Percentiles rank a stretch among this genome's conserved stretches.
phyloP scores from a whole-genome alignment of 352 stramenopile species.

The Phytopythium vexans region DNA sequence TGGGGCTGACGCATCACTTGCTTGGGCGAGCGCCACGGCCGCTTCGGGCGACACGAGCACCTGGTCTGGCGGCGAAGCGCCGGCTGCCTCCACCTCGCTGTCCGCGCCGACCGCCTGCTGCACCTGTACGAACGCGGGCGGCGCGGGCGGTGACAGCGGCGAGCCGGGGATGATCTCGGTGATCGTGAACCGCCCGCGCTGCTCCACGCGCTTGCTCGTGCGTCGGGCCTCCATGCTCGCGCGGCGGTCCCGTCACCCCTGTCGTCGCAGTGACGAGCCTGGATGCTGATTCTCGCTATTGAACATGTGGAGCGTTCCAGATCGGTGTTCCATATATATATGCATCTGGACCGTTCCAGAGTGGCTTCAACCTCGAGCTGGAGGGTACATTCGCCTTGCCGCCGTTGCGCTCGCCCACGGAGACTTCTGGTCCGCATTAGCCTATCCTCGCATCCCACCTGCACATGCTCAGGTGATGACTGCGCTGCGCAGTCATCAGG shows the following conservation, averaged over 20 bases:
- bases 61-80: no score
- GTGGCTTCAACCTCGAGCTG: no score
- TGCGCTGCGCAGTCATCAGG: neutral
- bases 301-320: no score
- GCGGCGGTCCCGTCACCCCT: neutral
- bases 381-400: no score
- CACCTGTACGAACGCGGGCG: conserved; percentile 17
- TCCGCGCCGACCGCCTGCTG: conserved; percentile 13
- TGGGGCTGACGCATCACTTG: no score
- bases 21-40: no score
- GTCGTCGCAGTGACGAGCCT: neutral
- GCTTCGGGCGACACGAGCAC: no score
- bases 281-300: no score
- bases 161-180: conserved; percentile 69
- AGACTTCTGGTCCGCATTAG: no score
- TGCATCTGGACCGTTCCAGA: neutral
- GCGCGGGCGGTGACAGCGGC: conserved; percentile 24
- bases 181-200: conserved; percentile 81
- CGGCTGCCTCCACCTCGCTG: conserved; percentile 2
- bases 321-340: neutral
- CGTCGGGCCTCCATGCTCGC: conserved; percentile 28
- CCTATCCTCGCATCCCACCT: neutral
- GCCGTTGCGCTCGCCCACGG: no score
- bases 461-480: neutral
- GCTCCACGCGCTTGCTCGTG: conserved; percentile 52